Evolutionary conservation across 306 rosid genomes (phyloP).

Genomic region (Fragaria nilgerrensis): DNA sequence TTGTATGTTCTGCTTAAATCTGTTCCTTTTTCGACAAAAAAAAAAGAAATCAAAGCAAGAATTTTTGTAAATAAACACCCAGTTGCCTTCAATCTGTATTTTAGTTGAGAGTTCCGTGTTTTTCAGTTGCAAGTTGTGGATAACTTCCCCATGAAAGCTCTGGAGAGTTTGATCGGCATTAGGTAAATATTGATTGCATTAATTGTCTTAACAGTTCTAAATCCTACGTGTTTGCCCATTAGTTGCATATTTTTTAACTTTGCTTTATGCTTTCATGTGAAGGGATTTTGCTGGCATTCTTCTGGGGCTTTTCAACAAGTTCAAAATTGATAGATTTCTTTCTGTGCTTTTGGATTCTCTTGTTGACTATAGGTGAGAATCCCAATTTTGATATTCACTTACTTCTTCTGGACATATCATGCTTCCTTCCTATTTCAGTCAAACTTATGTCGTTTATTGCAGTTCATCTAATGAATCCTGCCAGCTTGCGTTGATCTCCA

Average conservation of each 20-base stretch:
- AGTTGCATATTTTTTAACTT: conserved; percentile 18
- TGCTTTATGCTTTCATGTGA: conserved; percentile 23
- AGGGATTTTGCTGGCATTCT: conserved; percentile 69
- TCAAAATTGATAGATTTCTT: conserved; percentile 72
- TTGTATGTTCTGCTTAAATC: background rate
- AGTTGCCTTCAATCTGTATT: conserved; percentile 4
- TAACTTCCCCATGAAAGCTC: conserved; percentile 59
- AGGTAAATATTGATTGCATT: conserved; percentile 45
- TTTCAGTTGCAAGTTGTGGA: conserved; percentile 69
- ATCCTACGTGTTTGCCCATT: conserved; percentile 10
- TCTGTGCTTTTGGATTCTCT: conserved; percentile 68
- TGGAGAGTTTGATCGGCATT: conserved; percentile 63
- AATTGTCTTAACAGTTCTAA: conserved; percentile 15
- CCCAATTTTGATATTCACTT: conserved; percentile 8
- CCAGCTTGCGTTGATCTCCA: conserved; percentile 56
- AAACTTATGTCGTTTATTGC: conserved; percentile 39
- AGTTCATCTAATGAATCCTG: conserved; percentile 65
- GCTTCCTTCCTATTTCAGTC: conserved; percentile 11
- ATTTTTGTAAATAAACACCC: background rate
- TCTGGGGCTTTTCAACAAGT: conserved; percentile 59
- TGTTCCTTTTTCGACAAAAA: too few relatives aligned
- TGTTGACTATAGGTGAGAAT: conserved; percentile 66
- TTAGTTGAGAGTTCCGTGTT: conserved; percentile 23
- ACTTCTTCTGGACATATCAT: conserved; percentile 8
- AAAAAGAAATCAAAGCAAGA: too few relatives aligned